phyloP scores from a whole-genome alignment of 352 stramenopile genomes.

The Phytophthora kernoviae region DNA sequence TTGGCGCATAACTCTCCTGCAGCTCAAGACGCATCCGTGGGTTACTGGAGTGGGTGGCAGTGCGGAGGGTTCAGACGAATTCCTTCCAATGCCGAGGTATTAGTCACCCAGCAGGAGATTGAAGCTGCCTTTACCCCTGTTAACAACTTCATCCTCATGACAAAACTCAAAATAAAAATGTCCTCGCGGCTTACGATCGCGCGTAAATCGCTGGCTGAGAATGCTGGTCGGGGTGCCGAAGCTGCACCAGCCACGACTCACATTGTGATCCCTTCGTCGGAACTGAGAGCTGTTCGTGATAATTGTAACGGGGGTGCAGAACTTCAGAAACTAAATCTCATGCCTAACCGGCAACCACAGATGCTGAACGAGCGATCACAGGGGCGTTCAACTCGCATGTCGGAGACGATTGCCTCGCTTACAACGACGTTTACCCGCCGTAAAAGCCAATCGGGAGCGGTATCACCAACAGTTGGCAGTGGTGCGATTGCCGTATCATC shows the following conservation, averaged over 20 bases:
- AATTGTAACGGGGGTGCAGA: neutral
- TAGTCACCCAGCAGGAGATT: conserved; percentile 70
- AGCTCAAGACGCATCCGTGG: conserved; percentile 67
- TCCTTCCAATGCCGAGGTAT: conserved; percentile 19
- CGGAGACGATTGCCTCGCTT: conserved; percentile 18
- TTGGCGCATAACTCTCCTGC: conserved; percentile 52
- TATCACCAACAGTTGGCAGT: conserved; percentile 5
- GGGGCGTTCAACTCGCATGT: conserved; percentile 15
- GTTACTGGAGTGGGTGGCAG: conserved; percentile 15
- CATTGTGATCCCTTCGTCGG: conserved; percentile 4
- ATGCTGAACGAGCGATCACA: conserved; percentile 10
- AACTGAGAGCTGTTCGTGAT: conserved; percentile 1
- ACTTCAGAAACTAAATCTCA: neutral
- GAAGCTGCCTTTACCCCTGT: conserved; percentile 77
- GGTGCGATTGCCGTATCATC: neutral
- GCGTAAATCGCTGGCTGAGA: conserved; percentile 33
- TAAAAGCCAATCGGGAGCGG: conserved; percentile 19
- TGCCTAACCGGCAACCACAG: conserved; percentile 11
- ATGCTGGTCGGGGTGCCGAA: conserved; percentile 1
- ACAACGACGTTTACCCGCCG: conserved; percentile 12
- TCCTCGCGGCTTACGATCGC: conserved; percentile 47
- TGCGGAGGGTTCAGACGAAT: neutral
- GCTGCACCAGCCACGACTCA: conserved; percentile 16
- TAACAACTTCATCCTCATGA: conserved; percentile 85
- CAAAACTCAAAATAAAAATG: conserved; percentile 81